Evolutionary conservation across 495 filamentous ascomycete species (phyloP).

Genomic region (Penicillium salamii): DNA sequence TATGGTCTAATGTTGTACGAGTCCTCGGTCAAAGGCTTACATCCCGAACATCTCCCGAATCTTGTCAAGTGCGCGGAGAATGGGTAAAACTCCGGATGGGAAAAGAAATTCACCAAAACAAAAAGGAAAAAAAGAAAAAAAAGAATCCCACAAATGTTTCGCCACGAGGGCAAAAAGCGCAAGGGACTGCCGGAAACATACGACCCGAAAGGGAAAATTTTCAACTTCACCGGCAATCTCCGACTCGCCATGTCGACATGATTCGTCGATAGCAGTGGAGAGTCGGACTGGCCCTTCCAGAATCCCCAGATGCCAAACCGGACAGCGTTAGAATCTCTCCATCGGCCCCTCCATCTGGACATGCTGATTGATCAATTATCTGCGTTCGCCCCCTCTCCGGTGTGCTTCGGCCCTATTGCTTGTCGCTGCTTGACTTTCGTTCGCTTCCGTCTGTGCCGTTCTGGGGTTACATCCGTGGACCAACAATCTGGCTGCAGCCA

Average conservation of each 20-base stretch:
- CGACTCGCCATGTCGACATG: slow-evolving; percentile 5
- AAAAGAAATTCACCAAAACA: slow-evolving; percentile 2
- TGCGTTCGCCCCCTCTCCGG: background rate
- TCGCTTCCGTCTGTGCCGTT: slow-evolving; percentile 15
- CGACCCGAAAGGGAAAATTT: slow-evolving; percentile 7
- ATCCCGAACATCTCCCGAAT: slow-evolving; percentile 3
- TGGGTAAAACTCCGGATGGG: slow-evolving; percentile 8
- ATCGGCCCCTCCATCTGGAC: background rate
- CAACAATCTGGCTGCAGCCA: background rate
- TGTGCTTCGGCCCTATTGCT: slow-evolving; percentile 8
- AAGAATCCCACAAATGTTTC: background rate
- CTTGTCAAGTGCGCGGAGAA: slow-evolving; percentile 1
- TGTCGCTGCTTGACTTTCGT: slow-evolving; percentile 18
- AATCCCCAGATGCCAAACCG: background rate
- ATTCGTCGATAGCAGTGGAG: slow-evolving; percentile 17
- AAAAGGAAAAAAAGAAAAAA: background rate
- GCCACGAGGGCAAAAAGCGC: background rate
- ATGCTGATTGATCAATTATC: slow-evolving; percentile 8
- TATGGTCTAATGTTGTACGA: too few relatives aligned
- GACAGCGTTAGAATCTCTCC: background rate
- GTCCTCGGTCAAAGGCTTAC: background rate
- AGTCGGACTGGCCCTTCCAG: slow-evolving; percentile 7
- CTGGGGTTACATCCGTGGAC: slow-evolving; percentile 36
- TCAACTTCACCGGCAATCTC: slow-evolving; percentile 13
- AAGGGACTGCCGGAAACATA: background rate